These are phyloP conservation scores for Phalaenopsis equestris DNA, from an alignment of 106 monocot species.

Conservation along the genomic window DNA sequence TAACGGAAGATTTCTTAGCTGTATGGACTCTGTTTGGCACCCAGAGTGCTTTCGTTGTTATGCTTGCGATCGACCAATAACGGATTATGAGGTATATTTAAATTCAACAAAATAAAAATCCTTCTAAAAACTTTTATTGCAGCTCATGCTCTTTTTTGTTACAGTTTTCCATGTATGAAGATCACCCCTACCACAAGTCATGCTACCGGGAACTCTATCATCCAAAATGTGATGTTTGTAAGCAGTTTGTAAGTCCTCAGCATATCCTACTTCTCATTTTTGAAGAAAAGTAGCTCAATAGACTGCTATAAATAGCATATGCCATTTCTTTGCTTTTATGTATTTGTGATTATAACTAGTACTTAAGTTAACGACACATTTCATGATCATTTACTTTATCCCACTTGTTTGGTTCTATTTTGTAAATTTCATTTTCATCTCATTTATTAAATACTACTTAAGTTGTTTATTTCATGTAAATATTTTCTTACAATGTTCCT, in stretches of 20 bases:
- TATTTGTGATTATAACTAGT: no score
- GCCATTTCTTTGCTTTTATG: no score
- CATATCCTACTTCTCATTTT: no score
- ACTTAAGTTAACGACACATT: no score
- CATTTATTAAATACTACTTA: no score
- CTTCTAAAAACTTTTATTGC: not conserved
- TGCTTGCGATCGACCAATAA: constrained; percentile 71
- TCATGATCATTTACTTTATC: no score
- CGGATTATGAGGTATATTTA: constrained; percentile 61
- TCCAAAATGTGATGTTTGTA: constrained; percentile 96
- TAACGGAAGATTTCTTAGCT: constrained; percentile 81
- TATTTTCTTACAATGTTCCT: no score
- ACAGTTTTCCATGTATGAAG: constrained; percentile 81
- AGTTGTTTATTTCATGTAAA: no score
- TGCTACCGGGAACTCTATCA: constrained; percentile 92
- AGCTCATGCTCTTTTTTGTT: not conserved
- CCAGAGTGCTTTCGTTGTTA: constrained; percentile 82
- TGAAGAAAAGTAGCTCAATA: not conserved
- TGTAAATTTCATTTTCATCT: no score
- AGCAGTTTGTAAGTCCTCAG: constrained; percentile 59
- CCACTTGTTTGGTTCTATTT: no score
- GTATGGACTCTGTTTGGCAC: constrained; percentile 90
- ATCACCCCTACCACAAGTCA: constrained; percentile 80
- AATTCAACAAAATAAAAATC: not conserved
- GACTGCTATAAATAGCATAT: no score